Evolutionary conservation across 2,329 filamentous ascomycete genomes (phyloP).

Genomic region (Lachnellula occidentalis): DNA sequence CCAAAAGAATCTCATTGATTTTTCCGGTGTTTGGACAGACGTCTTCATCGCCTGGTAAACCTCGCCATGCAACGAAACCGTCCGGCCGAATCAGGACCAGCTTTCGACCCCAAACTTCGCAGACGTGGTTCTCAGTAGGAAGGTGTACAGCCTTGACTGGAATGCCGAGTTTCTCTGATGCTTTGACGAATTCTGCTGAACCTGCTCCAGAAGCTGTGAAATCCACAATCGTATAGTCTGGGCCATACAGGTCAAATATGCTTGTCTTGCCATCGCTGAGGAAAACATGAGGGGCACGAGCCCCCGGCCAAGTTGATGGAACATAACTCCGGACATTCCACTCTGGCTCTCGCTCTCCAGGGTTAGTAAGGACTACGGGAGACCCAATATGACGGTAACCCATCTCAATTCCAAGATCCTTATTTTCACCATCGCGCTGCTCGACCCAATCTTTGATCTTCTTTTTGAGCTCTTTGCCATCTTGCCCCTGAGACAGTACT

Average conservation of each 20-base stretch:
- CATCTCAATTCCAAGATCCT: constrained; percentile 1
- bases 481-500: no score
- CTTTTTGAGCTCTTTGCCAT: no score
- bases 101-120: neutral
- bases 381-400: no score
- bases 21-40: no score
- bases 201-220: neutral
- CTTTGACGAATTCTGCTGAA: neutral
- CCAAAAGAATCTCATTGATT: no score
- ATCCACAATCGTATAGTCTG: neutral
- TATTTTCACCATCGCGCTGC: neutral
- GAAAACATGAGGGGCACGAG: constrained; percentile 8
- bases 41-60: no score
- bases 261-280: constrained; percentile 5
- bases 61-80: neutral
- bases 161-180: neutral
- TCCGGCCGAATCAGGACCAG: constrained; percentile 2
- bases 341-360: neutral
- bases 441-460: neutral
- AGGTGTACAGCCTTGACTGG: neutral
- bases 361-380: neutral
- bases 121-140: neutral
- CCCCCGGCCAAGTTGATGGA: constrained; percentile 5
- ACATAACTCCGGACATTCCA: neutral
- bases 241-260: constrained; percentile 3